Evolutionary conservation across 2,329 filamentous ascomycete genomes (phyloP).

Genomic region (Diaporthe sp.): DNA sequence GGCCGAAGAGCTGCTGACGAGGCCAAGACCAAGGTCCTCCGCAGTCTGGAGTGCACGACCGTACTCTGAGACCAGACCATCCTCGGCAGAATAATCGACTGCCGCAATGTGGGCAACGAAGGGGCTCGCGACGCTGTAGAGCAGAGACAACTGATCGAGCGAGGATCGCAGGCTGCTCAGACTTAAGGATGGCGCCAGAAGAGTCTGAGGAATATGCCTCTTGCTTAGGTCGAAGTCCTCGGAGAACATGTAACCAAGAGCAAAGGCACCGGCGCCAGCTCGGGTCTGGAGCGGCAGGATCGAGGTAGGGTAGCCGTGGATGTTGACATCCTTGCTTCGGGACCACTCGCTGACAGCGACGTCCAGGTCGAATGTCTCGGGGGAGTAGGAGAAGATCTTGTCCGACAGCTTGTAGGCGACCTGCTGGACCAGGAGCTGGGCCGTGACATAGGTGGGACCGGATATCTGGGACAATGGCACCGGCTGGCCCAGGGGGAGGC

Average conservation of each 20-base stretch:
- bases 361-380: slow-evolving; percentile 93
- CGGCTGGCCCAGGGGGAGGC: slow-evolving; percentile 69
- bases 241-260: slow-evolving; percentile 97
- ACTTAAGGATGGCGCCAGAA: slow-evolving; percentile 88
- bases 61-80: slow-evolving; percentile 90
- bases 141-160: slow-evolving; percentile 90
- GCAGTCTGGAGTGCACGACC: slow-evolving; percentile 82
- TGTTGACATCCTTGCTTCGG: slow-evolving; percentile 78
- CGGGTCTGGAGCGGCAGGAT: slow-evolving; percentile 89
- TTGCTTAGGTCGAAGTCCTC: slow-evolving; percentile 95
- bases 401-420: slow-evolving; percentile 95
- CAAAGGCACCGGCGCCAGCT: slow-evolving; percentile 89
- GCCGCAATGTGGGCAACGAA: slow-evolving; percentile 94
- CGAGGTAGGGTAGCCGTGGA: slow-evolving; percentile 83
- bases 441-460: slow-evolving; percentile 92
- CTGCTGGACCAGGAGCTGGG: slow-evolving; percentile 94
- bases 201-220: slow-evolving; percentile 90
- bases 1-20: slow-evolving; percentile 87
- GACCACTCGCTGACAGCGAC: slow-evolving; percentile 85
- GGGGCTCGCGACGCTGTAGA: slow-evolving; percentile 93
- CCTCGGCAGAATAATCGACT: slow-evolving; percentile 80
- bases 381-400: slow-evolving; percentile 97
- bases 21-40: slow-evolving; percentile 89
- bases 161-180: slow-evolving; percentile 85
- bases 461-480: slow-evolving; percentile 74